phyloP scores from a whole-genome alignment of 495 filamentous ascomycete species.

The Pyrenopolyporus hunteri region DNA sequence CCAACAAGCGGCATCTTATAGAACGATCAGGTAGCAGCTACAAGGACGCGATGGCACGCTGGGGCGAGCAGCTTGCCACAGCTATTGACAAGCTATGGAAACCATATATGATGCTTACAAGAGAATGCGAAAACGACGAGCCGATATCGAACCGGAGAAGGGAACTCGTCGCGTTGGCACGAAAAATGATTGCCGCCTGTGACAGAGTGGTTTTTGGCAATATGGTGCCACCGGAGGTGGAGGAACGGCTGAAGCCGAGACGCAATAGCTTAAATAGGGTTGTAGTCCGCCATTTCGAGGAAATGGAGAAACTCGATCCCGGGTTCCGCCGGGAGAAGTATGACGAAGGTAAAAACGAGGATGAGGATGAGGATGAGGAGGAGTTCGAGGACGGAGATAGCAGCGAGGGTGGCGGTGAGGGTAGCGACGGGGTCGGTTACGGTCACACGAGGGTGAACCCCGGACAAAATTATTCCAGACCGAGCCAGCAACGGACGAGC shows the following conservation, averaged over 20 bases:
- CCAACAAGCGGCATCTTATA: constrained; percentile 36
- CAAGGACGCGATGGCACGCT: constrained; percentile 28
- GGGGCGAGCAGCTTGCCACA: constrained; percentile 42
- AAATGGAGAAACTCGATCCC: constrained; percentile 16
- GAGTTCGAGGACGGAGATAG: neutral
- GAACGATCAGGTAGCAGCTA: constrained; percentile 10
- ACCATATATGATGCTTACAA: constrained; percentile 41
- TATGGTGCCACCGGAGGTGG: constrained; percentile 19
- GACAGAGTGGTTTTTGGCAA: constrained; percentile 42
- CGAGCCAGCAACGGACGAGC: too few species aligned
- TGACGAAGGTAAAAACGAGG: neutral
- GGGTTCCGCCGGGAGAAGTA: constrained; percentile 3
- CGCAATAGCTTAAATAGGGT: constrained; percentile 38
- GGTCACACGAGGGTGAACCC: too few species aligned
- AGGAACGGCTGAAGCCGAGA: constrained; percentile 32
- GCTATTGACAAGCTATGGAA: constrained; percentile 51
- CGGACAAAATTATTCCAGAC: too few species aligned
- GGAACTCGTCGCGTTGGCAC: constrained; percentile 48
- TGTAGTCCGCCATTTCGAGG: constrained; percentile 27
- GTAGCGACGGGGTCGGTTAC: too few species aligned
- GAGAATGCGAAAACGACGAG: constrained; percentile 31
- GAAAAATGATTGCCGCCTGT: constrained; percentile 49
- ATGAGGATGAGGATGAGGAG: neutral
- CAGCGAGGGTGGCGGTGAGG: neutral
- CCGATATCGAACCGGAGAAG: constrained; percentile 25